Conservation (phyloP, 768 basidiomycete species). For the Auricularia sp. region DNA sequence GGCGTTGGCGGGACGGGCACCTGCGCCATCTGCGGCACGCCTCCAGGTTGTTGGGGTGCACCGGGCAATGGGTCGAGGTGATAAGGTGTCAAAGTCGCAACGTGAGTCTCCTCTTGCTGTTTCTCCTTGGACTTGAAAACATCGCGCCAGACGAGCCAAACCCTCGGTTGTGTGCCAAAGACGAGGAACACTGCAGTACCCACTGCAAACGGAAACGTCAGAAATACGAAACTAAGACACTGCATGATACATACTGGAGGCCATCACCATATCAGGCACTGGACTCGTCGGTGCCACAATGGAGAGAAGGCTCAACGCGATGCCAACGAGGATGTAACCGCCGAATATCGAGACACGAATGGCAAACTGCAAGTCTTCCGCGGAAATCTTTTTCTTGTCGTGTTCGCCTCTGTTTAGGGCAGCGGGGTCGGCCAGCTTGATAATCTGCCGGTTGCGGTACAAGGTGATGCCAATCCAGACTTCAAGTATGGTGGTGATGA, state of each 20-base stretch:
- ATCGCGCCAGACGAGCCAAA: background rate
- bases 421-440: conserved; percentile 30
- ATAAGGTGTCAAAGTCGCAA: background rate
- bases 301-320: conserved; percentile 37
- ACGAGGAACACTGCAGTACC: conserved; percentile 33
- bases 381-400: conserved; percentile 18
- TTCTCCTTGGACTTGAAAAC: background rate
- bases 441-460: background rate
- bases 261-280: conserved; percentile 37
- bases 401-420: conserved; percentile 21
- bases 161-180: conserved; percentile 32
- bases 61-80: background rate
- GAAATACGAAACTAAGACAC: background rate
- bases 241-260: conserved; percentile 27
- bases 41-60: background rate
- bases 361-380: conserved; percentile 31
- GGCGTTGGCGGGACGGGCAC: background rate
- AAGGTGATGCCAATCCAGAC: conserved; percentile 16
- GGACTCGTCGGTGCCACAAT: conserved; percentile 34
- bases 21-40: background rate
- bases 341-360: conserved; percentile 38
- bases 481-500: conserved; percentile 30
- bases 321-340: conserved; percentile 30
- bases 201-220: conserved; percentile 20
- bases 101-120: background rate